A percentile compares a stretch with the other conserved stretches of the same genome.
phyloP scores from a whole-genome alignment of 441 rosid species.

The Mallotus repandus region DNA sequence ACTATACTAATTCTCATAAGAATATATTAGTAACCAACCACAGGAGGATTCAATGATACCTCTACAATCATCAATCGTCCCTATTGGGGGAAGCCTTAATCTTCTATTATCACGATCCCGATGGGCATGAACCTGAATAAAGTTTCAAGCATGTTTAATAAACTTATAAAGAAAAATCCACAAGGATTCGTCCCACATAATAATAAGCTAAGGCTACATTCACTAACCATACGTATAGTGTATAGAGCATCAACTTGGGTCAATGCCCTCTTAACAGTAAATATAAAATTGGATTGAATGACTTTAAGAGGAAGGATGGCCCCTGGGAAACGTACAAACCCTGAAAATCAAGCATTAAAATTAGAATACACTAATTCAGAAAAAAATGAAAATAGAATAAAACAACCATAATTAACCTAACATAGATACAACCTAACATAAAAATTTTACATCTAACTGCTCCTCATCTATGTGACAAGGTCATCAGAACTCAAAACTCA shows the following conservation, averaged over 20 bases:
- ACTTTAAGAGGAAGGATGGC: slow-evolving; percentile 90
- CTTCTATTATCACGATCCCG: slow-evolving; percentile 38
- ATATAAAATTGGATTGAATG: slow-evolving; percentile 60
- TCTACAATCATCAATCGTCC: slow-evolving; percentile 98
- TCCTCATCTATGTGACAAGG: neutral
- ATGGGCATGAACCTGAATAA: slow-evolving; percentile 61
- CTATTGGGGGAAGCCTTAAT: slow-evolving; percentile 54
- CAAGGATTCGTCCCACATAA: slow-evolving; percentile 16
- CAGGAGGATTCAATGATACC: slow-evolving; percentile 36
- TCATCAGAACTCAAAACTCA: slow-evolving; percentile 2
- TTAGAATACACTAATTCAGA: neutral
- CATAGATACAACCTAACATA: neutral
- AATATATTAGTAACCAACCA: neutral
- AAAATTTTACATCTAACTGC: neutral
- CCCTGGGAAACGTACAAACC: slow-evolving; percentile 94
- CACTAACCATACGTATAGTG: slow-evolving; percentile 88
- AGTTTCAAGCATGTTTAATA: slow-evolving; percentile 9
- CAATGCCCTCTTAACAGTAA: slow-evolving; percentile 83
- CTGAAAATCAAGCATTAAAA: slow-evolving; percentile 40
- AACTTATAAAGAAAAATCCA: neutral
- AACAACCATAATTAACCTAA: neutral
- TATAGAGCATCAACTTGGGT: slow-evolving; percentile 65
- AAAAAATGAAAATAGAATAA: neutral
- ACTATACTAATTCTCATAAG: too few relatives aligned
- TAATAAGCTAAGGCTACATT: slow-evolving; percentile 4